These are phyloP conservation scores for Diaporthe ampelina DNA, from an alignment of 2,329 filamentous ascomycete species.

Conservation along the genomic window DNA sequence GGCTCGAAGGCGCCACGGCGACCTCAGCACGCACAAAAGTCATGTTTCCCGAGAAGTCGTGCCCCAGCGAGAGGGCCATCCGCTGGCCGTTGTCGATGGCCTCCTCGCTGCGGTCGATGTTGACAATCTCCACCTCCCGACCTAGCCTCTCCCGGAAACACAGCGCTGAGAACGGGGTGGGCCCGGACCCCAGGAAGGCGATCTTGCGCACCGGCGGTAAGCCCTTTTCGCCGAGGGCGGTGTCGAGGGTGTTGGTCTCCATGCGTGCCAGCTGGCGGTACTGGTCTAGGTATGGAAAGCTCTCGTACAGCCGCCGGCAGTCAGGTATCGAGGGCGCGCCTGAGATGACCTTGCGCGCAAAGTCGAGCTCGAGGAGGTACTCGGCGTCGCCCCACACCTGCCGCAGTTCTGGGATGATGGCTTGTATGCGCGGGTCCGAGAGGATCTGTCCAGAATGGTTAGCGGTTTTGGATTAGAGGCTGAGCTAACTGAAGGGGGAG, in stretches of 20 bases:
- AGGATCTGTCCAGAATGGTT: constrained; percentile 10
- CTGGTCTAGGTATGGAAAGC: constrained; percentile 34
- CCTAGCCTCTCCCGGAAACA: constrained; percentile 36
- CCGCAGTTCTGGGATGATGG: constrained; percentile 25
- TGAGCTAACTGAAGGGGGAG: neutral
- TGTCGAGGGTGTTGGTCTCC: constrained; percentile 35
- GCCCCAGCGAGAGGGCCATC: constrained; percentile 22
- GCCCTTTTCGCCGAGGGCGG: constrained; percentile 19
- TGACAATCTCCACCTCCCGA: constrained; percentile 25
- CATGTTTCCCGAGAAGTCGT: constrained; percentile 28
- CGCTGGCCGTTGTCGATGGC: constrained; percentile 30
- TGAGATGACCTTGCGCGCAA: constrained; percentile 34
- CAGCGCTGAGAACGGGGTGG: constrained; percentile 33
- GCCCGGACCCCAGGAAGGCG: constrained; percentile 32
- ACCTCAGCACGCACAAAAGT: constrained; percentile 30
- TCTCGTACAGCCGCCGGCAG: constrained; percentile 25
- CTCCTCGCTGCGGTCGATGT: constrained; percentile 36
- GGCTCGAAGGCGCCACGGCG: neutral
- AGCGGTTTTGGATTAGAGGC: neutral
- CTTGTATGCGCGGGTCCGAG: constrained; percentile 20
- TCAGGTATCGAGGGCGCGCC: neutral
- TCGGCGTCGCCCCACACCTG: constrained; percentile 35
- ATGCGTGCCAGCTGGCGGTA: constrained; percentile 35
- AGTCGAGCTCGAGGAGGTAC: constrained; percentile 38
- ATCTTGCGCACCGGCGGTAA: constrained; percentile 31